phyloP scores from a whole-genome alignment of 2,329 filamentous ascomycete species.

The Diaporthe vexans region DNA sequence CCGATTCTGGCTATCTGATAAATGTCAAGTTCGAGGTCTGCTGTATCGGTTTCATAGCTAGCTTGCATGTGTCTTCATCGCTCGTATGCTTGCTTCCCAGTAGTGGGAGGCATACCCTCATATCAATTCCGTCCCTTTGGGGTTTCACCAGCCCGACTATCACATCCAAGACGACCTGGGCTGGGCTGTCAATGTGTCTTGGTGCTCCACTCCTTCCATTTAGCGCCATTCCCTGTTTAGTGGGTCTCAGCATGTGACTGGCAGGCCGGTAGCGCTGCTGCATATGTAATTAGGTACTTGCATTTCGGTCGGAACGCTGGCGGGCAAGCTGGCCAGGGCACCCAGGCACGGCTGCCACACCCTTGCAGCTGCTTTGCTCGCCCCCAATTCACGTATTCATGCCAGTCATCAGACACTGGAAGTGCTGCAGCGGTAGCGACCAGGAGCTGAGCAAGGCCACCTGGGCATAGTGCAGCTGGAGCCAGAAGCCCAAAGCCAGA shows the following conservation, averaged over 20 bases:
- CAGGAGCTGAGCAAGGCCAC: not conserved
- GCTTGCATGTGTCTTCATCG: not conserved
- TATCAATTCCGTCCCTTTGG: not conserved
- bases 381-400: slow-evolving; percentile 23
- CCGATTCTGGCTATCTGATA: not conserved
- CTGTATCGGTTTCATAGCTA: not conserved
- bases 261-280: slow-evolving; percentile 5
- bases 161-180: not conserved
- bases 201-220: slow-evolving; percentile 16
- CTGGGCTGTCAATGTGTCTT: not conserved
- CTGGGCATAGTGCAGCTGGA: slow-evolving; percentile 9
- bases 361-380: slow-evolving; percentile 11
- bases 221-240: slow-evolving; percentile 22
- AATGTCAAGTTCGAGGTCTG: not conserved
- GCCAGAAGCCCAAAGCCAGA: slow-evolving; percentile 10
- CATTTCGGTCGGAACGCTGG: not conserved
- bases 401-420: slow-evolving; percentile 3
- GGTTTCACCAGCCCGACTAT: slow-evolving; percentile 7
- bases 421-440: slow-evolving; percentile 4
- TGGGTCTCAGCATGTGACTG: slow-evolving; percentile 28
- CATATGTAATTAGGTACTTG: slow-evolving; percentile 3
- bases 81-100: no score
- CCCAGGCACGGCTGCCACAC: slow-evolving; percentile 21
- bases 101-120: no score
- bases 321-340: slow-evolving; percentile 10